Conservation (phyloP, 305 asterid genomes). For the Solanum chacoense region DNA sequence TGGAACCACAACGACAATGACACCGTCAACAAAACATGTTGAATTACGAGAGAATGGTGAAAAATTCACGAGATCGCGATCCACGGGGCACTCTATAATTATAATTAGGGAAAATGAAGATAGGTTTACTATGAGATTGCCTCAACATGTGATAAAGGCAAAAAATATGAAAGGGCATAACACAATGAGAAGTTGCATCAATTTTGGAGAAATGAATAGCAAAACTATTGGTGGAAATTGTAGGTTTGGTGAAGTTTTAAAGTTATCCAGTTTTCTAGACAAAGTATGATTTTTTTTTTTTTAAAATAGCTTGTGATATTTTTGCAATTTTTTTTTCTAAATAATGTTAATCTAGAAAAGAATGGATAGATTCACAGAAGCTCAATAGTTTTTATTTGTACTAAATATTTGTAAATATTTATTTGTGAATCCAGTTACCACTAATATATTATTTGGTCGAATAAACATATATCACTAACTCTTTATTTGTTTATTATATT, state of each 20-base stretch:
- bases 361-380: neutral
- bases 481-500: too few species aligned
- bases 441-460: neutral
- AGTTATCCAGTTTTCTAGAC: neutral
- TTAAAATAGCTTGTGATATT: neutral
- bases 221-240: slow-evolving; percentile 2
- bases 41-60: slow-evolving; percentile 14
- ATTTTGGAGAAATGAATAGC: slow-evolving; percentile 37
- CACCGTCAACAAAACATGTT: neutral
- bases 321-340: neutral
- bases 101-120: slow-evolving; percentile 14
- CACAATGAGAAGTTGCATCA: slow-evolving; percentile 54
- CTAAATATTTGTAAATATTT: neutral
- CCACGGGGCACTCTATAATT: slow-evolving; percentile 69
- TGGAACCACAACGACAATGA: neutral
- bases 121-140: slow-evolving; percentile 49
- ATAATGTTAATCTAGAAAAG: neutral
- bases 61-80: slow-evolving; percentile 47
- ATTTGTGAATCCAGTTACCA: neutral
- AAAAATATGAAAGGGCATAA: slow-evolving; percentile 39
- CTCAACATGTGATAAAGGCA: slow-evolving; percentile 42
- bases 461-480: neutral
- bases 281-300: neutral
- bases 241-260: neutral
- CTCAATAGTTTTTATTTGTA: neutral